These are phyloP conservation scores for Penicillium longicatenatum DNA, from an alignment of 495 filamentous ascomycete species.

Conservation along the genomic window DNA sequence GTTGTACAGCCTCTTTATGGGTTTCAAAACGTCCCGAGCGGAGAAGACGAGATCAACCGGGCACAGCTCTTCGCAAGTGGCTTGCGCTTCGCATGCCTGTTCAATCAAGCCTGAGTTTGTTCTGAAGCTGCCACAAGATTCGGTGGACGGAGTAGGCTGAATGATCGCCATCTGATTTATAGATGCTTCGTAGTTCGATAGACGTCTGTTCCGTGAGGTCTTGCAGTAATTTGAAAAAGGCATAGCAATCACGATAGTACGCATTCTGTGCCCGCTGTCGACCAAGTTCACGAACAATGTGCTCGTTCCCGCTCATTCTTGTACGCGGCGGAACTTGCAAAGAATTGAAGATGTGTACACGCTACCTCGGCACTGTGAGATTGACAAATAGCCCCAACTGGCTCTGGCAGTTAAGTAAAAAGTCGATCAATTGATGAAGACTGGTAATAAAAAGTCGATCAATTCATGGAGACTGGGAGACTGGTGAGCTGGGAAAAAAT, in stretches of 20 bases:
- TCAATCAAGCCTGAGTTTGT: neutral
- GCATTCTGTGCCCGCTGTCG: slow-evolving; percentile 2
- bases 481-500: neutral
- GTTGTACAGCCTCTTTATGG: neutral
- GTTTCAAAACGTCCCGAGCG: neutral
- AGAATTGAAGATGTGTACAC: neutral
- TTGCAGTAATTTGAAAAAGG: slow-evolving; percentile 8
- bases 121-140: neutral
- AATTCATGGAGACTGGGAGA: neutral
- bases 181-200: neutral
- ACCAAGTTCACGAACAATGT: slow-evolving; percentile 5
- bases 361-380: neutral
- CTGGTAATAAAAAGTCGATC: neutral
- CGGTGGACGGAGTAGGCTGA: neutral
- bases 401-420: neutral
- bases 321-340: neutral
- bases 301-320: slow-evolving; percentile 3
- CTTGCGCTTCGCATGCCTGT: neutral
- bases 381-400: neutral
- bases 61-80: neutral
- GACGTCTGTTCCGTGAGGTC: slow-evolving; percentile 1
- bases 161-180: neutral
- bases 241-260: slow-evolving; percentile 9
- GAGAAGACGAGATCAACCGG: neutral
- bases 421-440: neutral